Evolutionary conservation across 2,329 filamentous ascomycete genomes (phyloP).

Genomic region (Calonectria fujianensis): DNA sequence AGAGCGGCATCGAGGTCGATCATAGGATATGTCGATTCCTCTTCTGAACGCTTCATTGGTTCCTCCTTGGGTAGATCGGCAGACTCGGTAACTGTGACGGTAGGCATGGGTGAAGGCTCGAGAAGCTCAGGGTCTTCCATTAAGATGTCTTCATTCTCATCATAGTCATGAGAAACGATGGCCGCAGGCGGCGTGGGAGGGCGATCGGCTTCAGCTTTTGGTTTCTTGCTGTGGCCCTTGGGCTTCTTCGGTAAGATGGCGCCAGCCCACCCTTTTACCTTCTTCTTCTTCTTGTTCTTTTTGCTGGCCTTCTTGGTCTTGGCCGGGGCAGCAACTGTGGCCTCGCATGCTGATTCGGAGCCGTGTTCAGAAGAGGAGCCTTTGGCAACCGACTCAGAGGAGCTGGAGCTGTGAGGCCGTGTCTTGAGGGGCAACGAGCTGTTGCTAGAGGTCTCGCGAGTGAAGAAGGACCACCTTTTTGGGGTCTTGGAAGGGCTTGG

Average conservation of each 20-base stretch:
- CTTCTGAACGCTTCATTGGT: slow-evolving; percentile 64
- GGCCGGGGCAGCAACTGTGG: slow-evolving; percentile 44
- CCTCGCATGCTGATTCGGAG: slow-evolving; percentile 55
- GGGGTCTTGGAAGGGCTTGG: slow-evolving; percentile 71
- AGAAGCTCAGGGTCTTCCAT: slow-evolving; percentile 52
- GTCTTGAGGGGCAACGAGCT: slow-evolving; percentile 68
- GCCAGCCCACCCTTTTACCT: slow-evolving; percentile 84
- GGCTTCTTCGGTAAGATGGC: slow-evolving; percentile 79
- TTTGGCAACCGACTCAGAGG: slow-evolving; percentile 62
- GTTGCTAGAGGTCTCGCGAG: slow-evolving; percentile 73
- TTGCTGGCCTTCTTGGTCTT: slow-evolving; percentile 58
- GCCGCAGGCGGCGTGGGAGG: slow-evolving; percentile 69
- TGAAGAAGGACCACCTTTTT: slow-evolving; percentile 78
- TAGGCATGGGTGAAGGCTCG: slow-evolving; percentile 59
- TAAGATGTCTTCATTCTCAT: slow-evolving; percentile 57
- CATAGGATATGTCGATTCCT: slow-evolving; percentile 84
- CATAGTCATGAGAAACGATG: slow-evolving; percentile 46
- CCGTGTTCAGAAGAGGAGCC: slow-evolving; percentile 62
- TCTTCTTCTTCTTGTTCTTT: slow-evolving; percentile 72
- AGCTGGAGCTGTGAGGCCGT: slow-evolving; percentile 69
- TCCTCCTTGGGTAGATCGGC: slow-evolving; percentile 55
- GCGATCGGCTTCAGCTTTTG: slow-evolving; percentile 62
- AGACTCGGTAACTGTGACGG: slow-evolving; percentile 65
- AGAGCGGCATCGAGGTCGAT: slow-evolving; percentile 96
- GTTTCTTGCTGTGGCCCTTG: slow-evolving; percentile 68